These are phyloP conservation scores for apple (Malus domestica) DNA, from an alignment of 306 rosid genomes.

Conservation along the genomic window DNA sequence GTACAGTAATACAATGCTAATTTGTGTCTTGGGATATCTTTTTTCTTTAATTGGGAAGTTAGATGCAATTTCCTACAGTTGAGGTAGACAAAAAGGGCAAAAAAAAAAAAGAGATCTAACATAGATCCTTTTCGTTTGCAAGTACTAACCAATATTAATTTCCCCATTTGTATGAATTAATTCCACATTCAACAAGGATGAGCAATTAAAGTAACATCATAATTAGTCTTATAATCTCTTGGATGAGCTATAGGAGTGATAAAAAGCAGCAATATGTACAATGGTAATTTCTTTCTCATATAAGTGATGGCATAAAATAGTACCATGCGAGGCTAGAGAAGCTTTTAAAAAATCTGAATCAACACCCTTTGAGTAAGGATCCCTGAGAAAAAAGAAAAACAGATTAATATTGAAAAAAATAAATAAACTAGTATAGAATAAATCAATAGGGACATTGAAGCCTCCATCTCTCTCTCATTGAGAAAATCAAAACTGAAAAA, in stretches of 20 bases:
- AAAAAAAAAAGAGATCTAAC: neutral
- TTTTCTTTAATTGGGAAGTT: neutral
- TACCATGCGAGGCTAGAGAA: conserved; percentile 71
- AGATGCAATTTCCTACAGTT: neutral
- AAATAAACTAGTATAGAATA: neutral
- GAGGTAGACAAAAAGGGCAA: neutral
- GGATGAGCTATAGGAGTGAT: neutral
- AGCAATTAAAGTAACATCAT: neutral
- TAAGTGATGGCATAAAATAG: neutral
- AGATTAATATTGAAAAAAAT: neutral
- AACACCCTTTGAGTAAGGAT: conserved; percentile 70
- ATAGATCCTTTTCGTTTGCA: neutral
- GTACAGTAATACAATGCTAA: neutral
- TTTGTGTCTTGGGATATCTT: neutral
- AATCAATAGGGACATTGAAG: neutral
- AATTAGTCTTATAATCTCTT: neutral
- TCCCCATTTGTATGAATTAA: neutral
- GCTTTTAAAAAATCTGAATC: conserved; percentile 61
- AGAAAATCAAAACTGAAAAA: neutral
- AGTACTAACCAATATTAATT: neutral
- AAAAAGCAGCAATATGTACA: neutral
- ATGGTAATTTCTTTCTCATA: neutral
- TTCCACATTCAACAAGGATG: neutral
- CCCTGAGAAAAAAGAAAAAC: conserved; percentile 44
- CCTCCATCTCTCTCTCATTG: neutral